phyloP scores from a whole-genome alignment of 2,329 filamentous ascomycete species.

The Claviceps maximensis region DNA sequence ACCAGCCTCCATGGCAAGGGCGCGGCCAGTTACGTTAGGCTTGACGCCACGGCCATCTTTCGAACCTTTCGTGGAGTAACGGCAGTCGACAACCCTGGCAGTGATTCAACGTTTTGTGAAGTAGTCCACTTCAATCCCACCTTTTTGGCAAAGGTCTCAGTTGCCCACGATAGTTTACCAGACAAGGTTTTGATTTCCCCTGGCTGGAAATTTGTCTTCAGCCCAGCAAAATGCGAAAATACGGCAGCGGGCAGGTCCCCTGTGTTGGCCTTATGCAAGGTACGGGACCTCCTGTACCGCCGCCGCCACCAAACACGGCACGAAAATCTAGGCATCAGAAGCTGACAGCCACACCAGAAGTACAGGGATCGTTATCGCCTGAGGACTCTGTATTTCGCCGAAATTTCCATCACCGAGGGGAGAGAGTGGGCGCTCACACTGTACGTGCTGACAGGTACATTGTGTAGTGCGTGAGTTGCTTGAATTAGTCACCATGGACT shows the following conservation, averaged over 20 bases:
- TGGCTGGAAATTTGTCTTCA: not conserved
- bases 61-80: not conserved
- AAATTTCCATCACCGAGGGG: not conserved
- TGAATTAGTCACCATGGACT: too few relatives aligned
- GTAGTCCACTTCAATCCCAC: not conserved
- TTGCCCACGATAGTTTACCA: not conserved
- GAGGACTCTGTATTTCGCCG: not conserved
- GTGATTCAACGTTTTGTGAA: not conserved
- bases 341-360: constrained; percentile 1
- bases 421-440: too few relatives aligned
- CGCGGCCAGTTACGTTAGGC: too few relatives aligned
- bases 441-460: too few relatives aligned
- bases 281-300: not conserved
- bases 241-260: not conserved
- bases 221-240: not conserved
- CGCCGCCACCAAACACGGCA: not conserved
- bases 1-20: not conserved
- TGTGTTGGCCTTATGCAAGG: constrained; percentile 1
- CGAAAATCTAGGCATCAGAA: not conserved
- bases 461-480: too few relatives aligned
- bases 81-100: not conserved
- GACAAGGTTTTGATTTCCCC: not conserved
- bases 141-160: not conserved
- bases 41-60: not conserved
- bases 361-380: not conserved